Base-by-base conservation (phyloP, 371 early-diverging fungal genomes). In the Nematocida minor region DNA sequence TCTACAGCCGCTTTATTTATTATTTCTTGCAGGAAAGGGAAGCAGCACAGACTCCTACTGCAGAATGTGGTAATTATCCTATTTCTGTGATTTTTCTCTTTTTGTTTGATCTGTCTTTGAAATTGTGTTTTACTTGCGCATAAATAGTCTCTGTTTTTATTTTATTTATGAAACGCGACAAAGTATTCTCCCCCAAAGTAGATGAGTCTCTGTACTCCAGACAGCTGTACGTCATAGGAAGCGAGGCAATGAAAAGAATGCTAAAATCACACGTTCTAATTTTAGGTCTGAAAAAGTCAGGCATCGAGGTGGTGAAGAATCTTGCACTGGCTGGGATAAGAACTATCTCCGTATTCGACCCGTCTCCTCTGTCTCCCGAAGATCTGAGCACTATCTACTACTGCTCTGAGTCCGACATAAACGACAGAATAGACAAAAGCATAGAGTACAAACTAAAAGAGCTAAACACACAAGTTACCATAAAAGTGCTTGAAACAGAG, bases 241-340 rank as follows among this genome's bases (percentile, higher is more conserved):
- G 93, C 83, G 97, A 96, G 69, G 98, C 99, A 70, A 97, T 97
- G 97, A 88, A 91, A 81, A 93, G 92, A 86, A 96, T 99, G 97
- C 89, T 92, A 83, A 84, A 86, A 55, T 92, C 94, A 66, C 92
- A 94, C 84, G 94, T 99, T 25, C 88, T 99, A 42, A 90, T 99
- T 62, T 87, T 96, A 44, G 98, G 98, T 14, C 84, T 96, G 54
- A 91, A 91, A 81, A 96, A 96, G 48, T 89, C 96, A 71, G 99
- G 97, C 69, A 91, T 93, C 55, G 99, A 99, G 87, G 92, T 98
- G 77, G 93, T 95, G 82, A 99, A 99, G 86, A 97, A 99, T 86
- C 89, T 99, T 53, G 89, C 94, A 80, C 89, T 99, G 34, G 97
- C 97, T 60, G 99, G 99, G 71, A 94, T 99, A 77, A 94, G 94